phyloP scores from a whole-genome alignment of 441 rosid genomes.

The Syzygium syzygioides region DNA sequence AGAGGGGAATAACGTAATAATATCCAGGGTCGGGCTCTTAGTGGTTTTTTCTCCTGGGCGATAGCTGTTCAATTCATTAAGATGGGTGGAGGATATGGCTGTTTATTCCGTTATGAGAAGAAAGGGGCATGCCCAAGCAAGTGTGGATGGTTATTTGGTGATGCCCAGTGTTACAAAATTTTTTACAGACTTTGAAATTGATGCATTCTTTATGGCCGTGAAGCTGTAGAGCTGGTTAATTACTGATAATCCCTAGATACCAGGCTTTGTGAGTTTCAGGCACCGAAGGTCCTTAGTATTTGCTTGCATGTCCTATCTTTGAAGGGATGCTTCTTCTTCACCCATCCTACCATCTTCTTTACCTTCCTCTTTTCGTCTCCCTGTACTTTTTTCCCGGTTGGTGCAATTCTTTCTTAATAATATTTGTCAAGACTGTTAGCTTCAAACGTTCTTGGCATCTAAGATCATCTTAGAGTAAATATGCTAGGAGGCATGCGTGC shows the following conservation, averaged over 20 bases:
- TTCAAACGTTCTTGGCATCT: background rate
- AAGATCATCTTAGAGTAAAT: background rate
- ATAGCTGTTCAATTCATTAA: background rate
- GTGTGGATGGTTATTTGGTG: background rate
- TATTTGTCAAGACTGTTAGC: background rate
- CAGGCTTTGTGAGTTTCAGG: background rate
- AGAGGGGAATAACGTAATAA: background rate
- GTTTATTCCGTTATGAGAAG: background rate
- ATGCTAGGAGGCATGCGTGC: background rate
- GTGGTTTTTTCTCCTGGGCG: background rate
- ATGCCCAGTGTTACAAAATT: background rate
- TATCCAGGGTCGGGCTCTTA: background rate
- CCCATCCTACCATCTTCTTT: background rate
- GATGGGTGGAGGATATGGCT: background rate
- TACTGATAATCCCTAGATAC: background rate
- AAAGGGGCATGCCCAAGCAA: background rate
- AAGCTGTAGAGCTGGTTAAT: background rate
- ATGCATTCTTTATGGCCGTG: background rate
- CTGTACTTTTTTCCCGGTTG: background rate
- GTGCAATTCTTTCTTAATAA: background rate
- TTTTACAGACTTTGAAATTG: background rate
- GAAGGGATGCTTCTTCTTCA: background rate
- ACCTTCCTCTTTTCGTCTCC: background rate
- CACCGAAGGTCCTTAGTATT: background rate
- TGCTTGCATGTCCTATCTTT: background rate